Percentiles rank a stretch among this genome's conserved stretches.
phyloP scores from a whole-genome alignment of 768 basidiomycete genomes.

The Mycena crocata region DNA sequence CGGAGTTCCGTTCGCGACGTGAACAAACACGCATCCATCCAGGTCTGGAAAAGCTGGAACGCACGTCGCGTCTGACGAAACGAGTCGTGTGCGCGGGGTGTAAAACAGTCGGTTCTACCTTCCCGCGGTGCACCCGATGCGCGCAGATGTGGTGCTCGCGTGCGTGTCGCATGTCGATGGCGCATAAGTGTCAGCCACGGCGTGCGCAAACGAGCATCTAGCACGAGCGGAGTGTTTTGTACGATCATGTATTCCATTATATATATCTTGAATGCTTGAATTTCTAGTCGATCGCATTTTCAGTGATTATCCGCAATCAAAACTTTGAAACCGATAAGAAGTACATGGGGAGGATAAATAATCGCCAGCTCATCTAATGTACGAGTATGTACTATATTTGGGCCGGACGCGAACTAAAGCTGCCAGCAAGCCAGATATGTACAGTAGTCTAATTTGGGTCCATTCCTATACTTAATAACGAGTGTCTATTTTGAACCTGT shows the following conservation, averaged over 20 bases:
- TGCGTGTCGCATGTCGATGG: conserved; percentile 16
- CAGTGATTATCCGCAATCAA: too few relatives aligned
- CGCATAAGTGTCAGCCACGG: conserved; percentile 22
- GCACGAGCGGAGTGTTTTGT: too few relatives aligned
- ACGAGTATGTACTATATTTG: background rate
- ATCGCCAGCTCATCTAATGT: background rate
- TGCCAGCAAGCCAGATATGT: conserved; percentile 12
- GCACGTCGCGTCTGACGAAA: conserved; percentile 26
- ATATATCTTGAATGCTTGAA: too few relatives aligned
- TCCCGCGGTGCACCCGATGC: conserved; percentile 29
- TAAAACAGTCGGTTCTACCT: conserved; percentile 14
- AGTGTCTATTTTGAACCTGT: conserved; percentile 67
- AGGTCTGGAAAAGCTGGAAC: conserved; percentile 19
- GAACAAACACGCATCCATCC: conserved; percentile 18
- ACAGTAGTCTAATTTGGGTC: background rate
- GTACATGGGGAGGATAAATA: conserved; percentile 13
- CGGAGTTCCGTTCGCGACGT: background rate
- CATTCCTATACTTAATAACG: background rate
- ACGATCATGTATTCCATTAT: too few relatives aligned
- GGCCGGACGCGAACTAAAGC: too few relatives aligned
- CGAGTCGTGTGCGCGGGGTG: conserved; percentile 28
- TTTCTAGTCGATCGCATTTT: too few relatives aligned
- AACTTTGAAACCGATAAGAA: background rate
- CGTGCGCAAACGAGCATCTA: conserved; percentile 17
- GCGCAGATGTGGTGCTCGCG: conserved; percentile 29